Evolutionary conservation across 805 yeast genomes (phyloP).

Genomic region (Cyberlindnera nakhonratchasimensis): DNA sequence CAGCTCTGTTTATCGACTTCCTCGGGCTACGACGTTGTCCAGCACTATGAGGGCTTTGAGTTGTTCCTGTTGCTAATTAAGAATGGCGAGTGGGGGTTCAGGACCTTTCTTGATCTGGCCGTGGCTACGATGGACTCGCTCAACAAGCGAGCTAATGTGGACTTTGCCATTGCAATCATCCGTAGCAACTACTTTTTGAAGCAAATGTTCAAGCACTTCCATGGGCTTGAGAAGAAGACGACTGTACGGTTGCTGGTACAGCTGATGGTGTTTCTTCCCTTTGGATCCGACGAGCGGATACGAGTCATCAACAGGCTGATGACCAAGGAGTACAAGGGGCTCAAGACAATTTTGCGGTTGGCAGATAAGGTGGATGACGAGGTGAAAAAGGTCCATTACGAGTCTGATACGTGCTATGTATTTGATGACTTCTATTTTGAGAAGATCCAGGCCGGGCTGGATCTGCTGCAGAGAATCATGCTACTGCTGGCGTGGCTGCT

Average conservation of each 20-base stretch:
- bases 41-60: slow-evolving; percentile 22
- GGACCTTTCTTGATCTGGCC: slow-evolving; percentile 12
- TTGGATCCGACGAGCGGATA: slow-evolving; percentile 23
- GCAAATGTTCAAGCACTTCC: slow-evolving; percentile 13
- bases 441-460: slow-evolving; percentile 21
- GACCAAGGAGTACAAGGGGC: slow-evolving; percentile 15
- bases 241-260: slow-evolving; percentile 13
- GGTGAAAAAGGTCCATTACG: slow-evolving; percentile 1
- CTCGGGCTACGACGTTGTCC: slow-evolving; percentile 14
- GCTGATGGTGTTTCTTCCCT: slow-evolving; percentile 21
- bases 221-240: slow-evolving; percentile 6
- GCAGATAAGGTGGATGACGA: slow-evolving; percentile 2
- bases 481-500: slow-evolving; percentile 20
- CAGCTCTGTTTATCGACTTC: slow-evolving; percentile 5
- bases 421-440: slow-evolving; percentile 19
- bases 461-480: slow-evolving; percentile 17
- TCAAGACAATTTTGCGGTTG: slow-evolving; percentile 10
- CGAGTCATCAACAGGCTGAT: slow-evolving; percentile 22
- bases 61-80: slow-evolving; percentile 12
- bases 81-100: slow-evolving; percentile 11
- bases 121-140: slow-evolving; percentile 15
- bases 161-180: slow-evolving; percentile 13
- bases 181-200: slow-evolving; percentile 16
- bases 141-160: slow-evolving; percentile 12
- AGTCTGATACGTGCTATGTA: too few species aligned